Evolutionary conservation across 306 rosid genomes (phyloP).

Genomic region (Alnus glutinosa): DNA sequence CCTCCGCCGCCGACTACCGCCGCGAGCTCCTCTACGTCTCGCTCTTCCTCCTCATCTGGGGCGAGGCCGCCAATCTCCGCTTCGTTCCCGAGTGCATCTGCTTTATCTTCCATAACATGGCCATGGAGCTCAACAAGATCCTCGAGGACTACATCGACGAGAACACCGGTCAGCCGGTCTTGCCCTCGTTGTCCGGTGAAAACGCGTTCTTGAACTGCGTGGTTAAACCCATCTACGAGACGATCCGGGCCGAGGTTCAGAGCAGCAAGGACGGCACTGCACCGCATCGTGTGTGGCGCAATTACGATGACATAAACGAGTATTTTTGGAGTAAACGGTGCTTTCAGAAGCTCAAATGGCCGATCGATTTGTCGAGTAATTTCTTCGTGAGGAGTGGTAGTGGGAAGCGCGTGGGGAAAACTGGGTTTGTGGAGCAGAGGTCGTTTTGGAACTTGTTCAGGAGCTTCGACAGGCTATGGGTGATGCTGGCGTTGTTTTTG

Average conservation of each 20-base stretch:
- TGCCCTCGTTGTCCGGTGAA: conserved; percentile 79
- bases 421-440: conserved; percentile 96
- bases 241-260: conserved; percentile 75
- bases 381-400: conserved; percentile 59
- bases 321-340: conserved; percentile 92
- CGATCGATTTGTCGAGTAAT: conserved; percentile 69
- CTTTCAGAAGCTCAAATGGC: conserved; percentile 91
- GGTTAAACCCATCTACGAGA: conserved; percentile 85
- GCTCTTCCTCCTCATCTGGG: conserved; percentile 82
- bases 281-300: conserved; percentile 87
- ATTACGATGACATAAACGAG: conserved; percentile 90
- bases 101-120: conserved; percentile 86
- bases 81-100: conserved; percentile 83
- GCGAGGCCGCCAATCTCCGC: conserved; percentile 87
- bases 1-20: conserved; percentile 50
- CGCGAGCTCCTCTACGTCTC: conserved; percentile 87
- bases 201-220: conserved; percentile 65
- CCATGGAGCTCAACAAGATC: conserved; percentile 74
- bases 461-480: conserved; percentile 90
- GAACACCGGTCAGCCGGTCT: conserved; percentile 80
- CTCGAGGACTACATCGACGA: conserved; percentile 88
- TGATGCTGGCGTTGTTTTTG: conserved; percentile 76
- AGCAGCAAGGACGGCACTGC: conserved; percentile 76
- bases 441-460: conserved; percentile 87
- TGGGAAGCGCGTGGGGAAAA: conserved; percentile 81